A percentile compares a stretch with the other conserved stretches of the same genome.
phyloP scores from a whole-genome alignment of 441 rosid genomes.

The Mallotus japonicus region DNA sequence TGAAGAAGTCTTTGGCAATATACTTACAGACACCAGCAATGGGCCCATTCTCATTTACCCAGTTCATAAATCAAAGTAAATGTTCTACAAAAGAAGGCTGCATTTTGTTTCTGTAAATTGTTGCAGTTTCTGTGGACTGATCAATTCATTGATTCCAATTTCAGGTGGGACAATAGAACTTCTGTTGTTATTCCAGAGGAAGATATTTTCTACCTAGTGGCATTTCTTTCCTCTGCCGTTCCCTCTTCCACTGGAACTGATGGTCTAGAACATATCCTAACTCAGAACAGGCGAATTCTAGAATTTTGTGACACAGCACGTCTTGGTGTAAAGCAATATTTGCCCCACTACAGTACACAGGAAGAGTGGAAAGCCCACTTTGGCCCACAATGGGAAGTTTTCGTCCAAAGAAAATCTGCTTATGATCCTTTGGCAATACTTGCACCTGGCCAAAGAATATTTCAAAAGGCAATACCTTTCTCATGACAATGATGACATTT shows the following conservation, averaged over 20 bases:
- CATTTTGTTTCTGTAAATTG: slow-evolving; percentile 1
- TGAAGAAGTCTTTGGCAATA: slow-evolving; percentile 65
- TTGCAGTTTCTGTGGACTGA: slow-evolving; percentile 12
- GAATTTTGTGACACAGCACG: slow-evolving; percentile 54
- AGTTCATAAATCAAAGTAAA: slow-evolving; percentile 84
- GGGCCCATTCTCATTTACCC: slow-evolving; percentile 96
- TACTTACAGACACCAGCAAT: slow-evolving; percentile 81
- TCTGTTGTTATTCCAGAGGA: slow-evolving; percentile 83
- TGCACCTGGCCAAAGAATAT: slow-evolving; percentile 92
- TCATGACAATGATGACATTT: slow-evolving; percentile 33
- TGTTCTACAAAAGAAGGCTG: background rate
- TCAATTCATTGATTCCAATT: slow-evolving; percentile 23
- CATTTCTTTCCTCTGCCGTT: slow-evolving; percentile 83
- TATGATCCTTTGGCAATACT: slow-evolving; percentile 89
- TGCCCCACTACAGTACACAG: slow-evolving; percentile 78
- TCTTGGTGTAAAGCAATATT: slow-evolving; percentile 82
- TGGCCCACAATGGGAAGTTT: slow-evolving; percentile 69
- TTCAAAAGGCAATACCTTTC: slow-evolving; percentile 53
- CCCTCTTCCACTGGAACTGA: slow-evolving; percentile 71
- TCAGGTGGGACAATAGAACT: slow-evolving; percentile 95
- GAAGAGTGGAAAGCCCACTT: slow-evolving; percentile 85
- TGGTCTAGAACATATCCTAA: slow-evolving; percentile 62
- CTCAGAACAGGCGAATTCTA: slow-evolving; percentile 64
- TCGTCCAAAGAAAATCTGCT: slow-evolving; percentile 65
- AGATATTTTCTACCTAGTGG: slow-evolving; percentile 89